Conservation (phyloP, 495 filamentous ascomycete genomes). For the Aspergillus panamensis region DNA sequence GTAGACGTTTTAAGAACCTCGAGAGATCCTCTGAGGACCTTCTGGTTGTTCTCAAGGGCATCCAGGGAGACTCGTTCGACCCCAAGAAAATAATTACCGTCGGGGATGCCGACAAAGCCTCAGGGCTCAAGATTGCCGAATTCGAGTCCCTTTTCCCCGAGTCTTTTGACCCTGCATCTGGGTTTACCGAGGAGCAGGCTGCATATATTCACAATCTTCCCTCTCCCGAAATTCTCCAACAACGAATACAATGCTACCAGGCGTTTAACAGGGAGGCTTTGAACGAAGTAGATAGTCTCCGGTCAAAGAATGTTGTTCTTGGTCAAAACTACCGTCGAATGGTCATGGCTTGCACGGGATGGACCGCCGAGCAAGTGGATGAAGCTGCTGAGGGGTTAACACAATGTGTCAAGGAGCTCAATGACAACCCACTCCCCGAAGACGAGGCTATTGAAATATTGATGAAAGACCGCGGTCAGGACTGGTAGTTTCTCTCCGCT, state of each 20-base stretch:
- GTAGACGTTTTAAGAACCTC: conserved; percentile 60
- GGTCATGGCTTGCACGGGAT: conserved; percentile 49
- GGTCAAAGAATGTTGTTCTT: conserved; percentile 44
- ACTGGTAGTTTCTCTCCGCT: conserved; percentile 35
- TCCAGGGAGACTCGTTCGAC: conserved; percentile 31
- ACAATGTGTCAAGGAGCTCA: conserved; percentile 47
- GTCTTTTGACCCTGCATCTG: conserved; percentile 33
- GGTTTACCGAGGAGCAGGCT: conserved; percentile 38
- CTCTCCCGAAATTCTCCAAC: conserved; percentile 28
- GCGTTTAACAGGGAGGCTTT: conserved; percentile 34
- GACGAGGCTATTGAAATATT: conserved; percentile 48
- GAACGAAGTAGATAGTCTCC: conserved; percentile 38
- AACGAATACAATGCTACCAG: conserved; percentile 33
- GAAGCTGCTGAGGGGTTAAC: conserved; percentile 47
- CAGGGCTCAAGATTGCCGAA: conserved; percentile 41
- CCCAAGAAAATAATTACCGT: conserved; percentile 30
- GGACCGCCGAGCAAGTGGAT: conserved; percentile 46
- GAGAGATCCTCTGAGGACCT: conserved; percentile 51
- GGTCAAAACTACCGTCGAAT: conserved; percentile 48
- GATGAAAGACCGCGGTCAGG: conserved; percentile 49
- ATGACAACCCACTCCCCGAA: conserved; percentile 46
- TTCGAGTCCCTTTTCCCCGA: conserved; percentile 39
- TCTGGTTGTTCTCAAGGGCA: conserved; percentile 32
- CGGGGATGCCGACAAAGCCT: conserved; percentile 53
- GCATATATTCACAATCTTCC: conserved; percentile 33